phyloP scores from a whole-genome alignment of 208 protist species.

The Wallacemonas collosoma region DNA sequence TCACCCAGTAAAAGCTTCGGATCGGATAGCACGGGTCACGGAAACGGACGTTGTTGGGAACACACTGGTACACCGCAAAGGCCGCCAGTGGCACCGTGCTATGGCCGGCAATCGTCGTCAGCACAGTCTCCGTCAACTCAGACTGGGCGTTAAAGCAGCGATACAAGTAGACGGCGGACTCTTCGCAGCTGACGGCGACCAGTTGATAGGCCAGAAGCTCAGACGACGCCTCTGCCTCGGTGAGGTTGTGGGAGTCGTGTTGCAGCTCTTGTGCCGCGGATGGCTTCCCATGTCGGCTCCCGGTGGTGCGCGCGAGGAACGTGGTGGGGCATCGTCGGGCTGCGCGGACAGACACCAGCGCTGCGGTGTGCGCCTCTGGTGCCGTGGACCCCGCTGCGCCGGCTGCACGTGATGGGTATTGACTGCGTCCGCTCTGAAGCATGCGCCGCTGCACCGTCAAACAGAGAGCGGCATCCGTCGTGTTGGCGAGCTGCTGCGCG shows the following conservation, averaged over 20 bases:
- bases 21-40: conserved; percentile 60
- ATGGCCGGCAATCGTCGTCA: conserved; percentile 11
- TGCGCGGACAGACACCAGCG: conserved; percentile 13
- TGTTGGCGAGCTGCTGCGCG: neutral
- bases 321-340: conserved; percentile 6
- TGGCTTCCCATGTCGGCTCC: neutral
- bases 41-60: conserved; percentile 60
- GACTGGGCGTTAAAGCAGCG: conserved; percentile 14
- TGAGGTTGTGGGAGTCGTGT: neutral
- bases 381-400: neutral
- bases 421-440: neutral
- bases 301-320: conserved; percentile 2
- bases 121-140: conserved; percentile 5
- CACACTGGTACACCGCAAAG: conserved; percentile 31
- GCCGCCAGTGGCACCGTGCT: neutral
- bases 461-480: conserved; percentile 7
- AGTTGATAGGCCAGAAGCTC: conserved; percentile 20
- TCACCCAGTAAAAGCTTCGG: conserved; percentile 44
- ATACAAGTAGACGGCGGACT: conserved; percentile 28
- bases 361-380: neutral
- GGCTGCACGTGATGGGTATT: conserved; percentile 14
- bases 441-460: conserved; percentile 15
- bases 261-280: neutral
- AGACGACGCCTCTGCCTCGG: neutral
- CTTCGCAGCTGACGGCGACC: conserved; percentile 40